Evolutionary conservation across 208 protist genomes (phyloP), one percentile per base, ranked within the genome.

Genomic region (Naegleria lovaniensis): DNA sequence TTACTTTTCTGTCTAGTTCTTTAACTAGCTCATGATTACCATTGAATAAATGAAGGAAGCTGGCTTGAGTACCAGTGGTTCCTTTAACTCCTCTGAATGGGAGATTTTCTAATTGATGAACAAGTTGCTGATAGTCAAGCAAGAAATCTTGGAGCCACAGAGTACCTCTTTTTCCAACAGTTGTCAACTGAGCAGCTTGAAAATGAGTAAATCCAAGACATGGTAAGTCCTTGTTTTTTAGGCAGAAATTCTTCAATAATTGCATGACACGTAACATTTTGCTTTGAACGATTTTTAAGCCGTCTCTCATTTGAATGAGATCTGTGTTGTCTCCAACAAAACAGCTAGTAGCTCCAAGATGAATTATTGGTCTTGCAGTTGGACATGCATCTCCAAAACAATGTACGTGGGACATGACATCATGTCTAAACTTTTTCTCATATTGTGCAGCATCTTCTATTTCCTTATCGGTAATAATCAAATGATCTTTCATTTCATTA

Each of bases 321-420:
- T 96, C 94, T n/a, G 93, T 93, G 91, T 96, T 96, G 84, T 96
- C 94, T 25, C 91, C 92, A 39, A 96, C 93, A 91, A 92, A 96
- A 91, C 94, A 95, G 43, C 87, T 92, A 48, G 94, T 96, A 9
- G 94, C 94, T 55, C 94, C 94, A 13, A 96, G 90, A 88, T 96
- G 94, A 83, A 96, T 95, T 91, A 95, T 95, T 43, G 92, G 91
- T 76, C 75, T 93, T 51, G 93, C 93, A 75, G 39, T 92, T 39
- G 92, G 94, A 55, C 33, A 52, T 38, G 22, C 36, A 84, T 87
- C 67, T 41, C 93, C 92, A 58, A 93, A 94, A 15, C 93, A 86
- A 91, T 95, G 91, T 16, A 96, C 87, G 90, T 96, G 94, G 22
- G 92, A 92, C 94, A 96, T 96, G 0, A 96, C 94, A 90, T 96